These are phyloP conservation scores for Cladosporium austrohemisphaericum DNA, from an alignment of 2,329 filamentous ascomycete species.

Conservation along the genomic window DNA sequence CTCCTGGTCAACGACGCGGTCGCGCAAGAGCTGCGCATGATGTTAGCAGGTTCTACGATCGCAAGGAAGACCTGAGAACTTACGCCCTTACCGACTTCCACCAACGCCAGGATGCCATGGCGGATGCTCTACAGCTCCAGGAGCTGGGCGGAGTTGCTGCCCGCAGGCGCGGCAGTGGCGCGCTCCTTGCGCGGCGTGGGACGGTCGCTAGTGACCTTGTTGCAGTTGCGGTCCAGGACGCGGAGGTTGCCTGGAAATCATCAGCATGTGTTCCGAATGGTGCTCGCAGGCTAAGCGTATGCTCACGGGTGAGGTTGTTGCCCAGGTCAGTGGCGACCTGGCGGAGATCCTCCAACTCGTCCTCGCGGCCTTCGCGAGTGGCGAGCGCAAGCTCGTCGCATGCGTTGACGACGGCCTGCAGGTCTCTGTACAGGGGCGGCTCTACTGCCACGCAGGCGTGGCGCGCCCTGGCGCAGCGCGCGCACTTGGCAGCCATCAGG, in stretches of 20 bases:
- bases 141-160: not conserved
- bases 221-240: not conserved
- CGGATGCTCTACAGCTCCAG: not conserved
- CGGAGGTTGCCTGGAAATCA: too few species aligned
- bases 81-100: not conserved
- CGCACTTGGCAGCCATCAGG: not conserved
- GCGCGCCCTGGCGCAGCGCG: not conserved
- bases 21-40: not conserved
- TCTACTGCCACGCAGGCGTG: not conserved
- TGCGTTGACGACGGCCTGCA: not conserved
- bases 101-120: not conserved
- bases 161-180: not conserved
- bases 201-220: not conserved
- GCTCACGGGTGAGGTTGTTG: not conserved
- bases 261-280: too few species aligned
- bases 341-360: not conserved
- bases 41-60: not conserved
- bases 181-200: not conserved
- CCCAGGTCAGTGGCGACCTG: not conserved
- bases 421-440: not conserved
- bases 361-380: not conserved
- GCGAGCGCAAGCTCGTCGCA: not conserved
- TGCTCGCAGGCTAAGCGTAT: too few species aligned
- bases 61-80: not conserved
- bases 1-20: not conserved